Conservation (phyloP, 305 asterid species). For the Rubia tinctorum region DNA sequence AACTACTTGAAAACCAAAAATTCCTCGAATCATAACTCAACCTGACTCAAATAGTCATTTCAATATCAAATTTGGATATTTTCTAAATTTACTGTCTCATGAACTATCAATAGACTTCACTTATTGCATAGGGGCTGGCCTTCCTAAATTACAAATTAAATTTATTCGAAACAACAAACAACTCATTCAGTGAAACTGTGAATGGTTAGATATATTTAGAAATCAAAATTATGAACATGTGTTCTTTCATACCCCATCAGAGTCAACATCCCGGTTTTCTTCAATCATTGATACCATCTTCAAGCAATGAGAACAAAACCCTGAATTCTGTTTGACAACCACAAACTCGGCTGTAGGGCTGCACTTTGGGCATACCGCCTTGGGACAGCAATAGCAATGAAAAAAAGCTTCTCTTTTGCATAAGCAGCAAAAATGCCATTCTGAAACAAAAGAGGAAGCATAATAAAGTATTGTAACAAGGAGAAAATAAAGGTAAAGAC, state of each 20-base stretch:
- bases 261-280: conserved; percentile 46
- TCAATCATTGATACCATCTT: conserved; percentile 68
- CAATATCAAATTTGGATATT: background rate
- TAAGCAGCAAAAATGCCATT: conserved; percentile 61
- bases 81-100: background rate
- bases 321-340: conserved; percentile 52
- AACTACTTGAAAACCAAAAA: background rate
- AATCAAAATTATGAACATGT: conserved; percentile 12
- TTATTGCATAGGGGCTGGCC: background rate
- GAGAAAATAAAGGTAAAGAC: background rate
- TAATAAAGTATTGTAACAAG: background rate
- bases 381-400: conserved; percentile 70
- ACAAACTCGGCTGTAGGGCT: conserved; percentile 28
- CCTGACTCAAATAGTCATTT: background rate
- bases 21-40: background rate
- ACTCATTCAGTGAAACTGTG: background rate
- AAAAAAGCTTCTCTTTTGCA: conserved; percentile 40
- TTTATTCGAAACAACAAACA: background rate
- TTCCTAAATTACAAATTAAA: background rate
- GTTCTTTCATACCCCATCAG: conserved; percentile 74
- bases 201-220: background rate
- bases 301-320: conserved; percentile 70
- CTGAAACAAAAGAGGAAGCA: conserved; percentile 39
- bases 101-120: background rate
- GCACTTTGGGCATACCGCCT: conserved; percentile 61